Evolutionary conservation across 371 early-diverging fungal genomes (phyloP), one percentile per base, ranked within the genome.

Genomic region (Rhizopus microsporus): DNA sequence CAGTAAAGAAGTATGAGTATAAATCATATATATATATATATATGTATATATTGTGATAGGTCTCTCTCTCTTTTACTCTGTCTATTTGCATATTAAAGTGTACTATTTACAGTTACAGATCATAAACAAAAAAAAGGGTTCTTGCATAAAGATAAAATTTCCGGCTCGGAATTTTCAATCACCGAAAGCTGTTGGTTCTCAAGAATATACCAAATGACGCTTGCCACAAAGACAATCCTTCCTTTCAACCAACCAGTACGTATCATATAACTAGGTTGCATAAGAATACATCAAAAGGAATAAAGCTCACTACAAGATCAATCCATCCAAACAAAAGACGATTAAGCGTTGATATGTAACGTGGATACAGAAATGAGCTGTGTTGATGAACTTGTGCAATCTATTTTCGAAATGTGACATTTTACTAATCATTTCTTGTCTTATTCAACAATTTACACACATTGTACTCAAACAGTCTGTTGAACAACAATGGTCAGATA

Each of bases 401-500:
- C 23, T 23, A 23, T 23, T 23, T 23, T 23, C 23, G 43, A 43
- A 43, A 37, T 12, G 38, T 43, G n/a, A 33, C 33, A 49, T 9
- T 49, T 49, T 49, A 6, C 29, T 8, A 29, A 23, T 46, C 38
- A 37, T 51, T 32, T 51, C 37, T 34, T 51, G 10, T 38, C 38
- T 49, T 12, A 23, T 33, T 34, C 49, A 49, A 23, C 34, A n/a
- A 13, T 49, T 34, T 7, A 49, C 34, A 13, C 23, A 34, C 10
- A 23, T 37, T 47, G 13, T 13, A 38, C 7, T 9, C 38, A 2
- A 38, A 61, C 37, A 63, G 58, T 57, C 48, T 54, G 56, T 60
- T 62, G 54, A 63, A 50, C 58, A 67, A 67, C 52, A 57, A 82
- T 82, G 82, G 82, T 80, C 63, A 78, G 77, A 78, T 82, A 82